These are phyloP conservation scores for Diphasiastrum complanatum DNA, from an alignment of 83 land plant genomes.

Conservation along the genomic window DNA sequence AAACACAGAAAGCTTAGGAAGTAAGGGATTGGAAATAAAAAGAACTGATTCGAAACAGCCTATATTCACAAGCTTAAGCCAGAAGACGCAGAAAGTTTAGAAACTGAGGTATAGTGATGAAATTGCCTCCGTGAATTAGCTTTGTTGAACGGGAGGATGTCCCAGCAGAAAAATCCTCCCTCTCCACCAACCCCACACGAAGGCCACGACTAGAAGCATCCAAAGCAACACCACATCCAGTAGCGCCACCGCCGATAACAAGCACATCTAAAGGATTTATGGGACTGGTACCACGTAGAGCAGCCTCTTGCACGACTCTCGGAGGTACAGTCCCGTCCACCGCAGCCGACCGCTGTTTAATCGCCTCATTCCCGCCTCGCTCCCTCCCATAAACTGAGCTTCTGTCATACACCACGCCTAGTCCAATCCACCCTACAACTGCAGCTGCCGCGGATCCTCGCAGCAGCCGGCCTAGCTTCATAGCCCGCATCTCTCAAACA, in stretches of 20 bases:
- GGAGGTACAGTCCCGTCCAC: constrained; percentile 46
- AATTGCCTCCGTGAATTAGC: constrained; percentile 83
- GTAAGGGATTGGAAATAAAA: too few species aligned
- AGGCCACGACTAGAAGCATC: constrained; percentile 85
- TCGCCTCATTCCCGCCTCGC: too few species aligned
- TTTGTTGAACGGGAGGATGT: constrained; percentile 95
- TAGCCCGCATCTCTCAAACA: too few species aligned
- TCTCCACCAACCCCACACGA: constrained; percentile 87
- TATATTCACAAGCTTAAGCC: neutral
- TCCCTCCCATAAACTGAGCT: too few species aligned
- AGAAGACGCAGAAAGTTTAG: neutral
- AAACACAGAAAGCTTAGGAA: too few species aligned
- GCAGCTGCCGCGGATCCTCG: too few species aligned
- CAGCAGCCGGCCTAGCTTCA: too few species aligned
- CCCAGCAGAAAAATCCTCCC: constrained; percentile 94
- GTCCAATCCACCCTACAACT: too few species aligned
- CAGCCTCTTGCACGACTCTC: constrained; percentile 54
- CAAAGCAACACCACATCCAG: constrained; percentile 84
- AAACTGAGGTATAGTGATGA: neutral
- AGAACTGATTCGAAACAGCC: too few species aligned
- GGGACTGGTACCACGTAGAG: constrained; percentile 48
- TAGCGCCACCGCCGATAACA: constrained; percentile 42
- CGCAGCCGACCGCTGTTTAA: constrained; percentile 42
- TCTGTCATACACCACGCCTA: too few species aligned
- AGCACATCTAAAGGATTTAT: constrained; percentile 68